A percentile compares a stretch with the other conserved stretches of the same genome.
Evolutionary conservation across 1,139 yeast genomes (phyloP).

Genomic region (Candida neerlandica): DNA sequence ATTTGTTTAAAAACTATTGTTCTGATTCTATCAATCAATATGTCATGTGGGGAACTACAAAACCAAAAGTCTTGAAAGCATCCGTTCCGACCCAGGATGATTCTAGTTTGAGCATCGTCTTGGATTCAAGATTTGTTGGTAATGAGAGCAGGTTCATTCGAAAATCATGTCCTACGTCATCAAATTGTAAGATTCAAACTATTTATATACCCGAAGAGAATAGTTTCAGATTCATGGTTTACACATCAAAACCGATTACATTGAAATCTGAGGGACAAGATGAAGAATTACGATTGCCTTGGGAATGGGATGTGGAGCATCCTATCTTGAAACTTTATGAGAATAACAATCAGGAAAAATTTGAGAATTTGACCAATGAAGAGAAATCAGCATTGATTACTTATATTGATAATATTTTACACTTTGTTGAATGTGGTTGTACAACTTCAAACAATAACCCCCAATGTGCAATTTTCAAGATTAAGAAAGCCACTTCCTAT

Average conservation of each 20-base stretch:
- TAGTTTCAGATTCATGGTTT: slow-evolving; percentile 57
- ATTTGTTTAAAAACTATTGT: slow-evolving; percentile 62
- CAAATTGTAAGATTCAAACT: slow-evolving; percentile 70
- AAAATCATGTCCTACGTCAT: slow-evolving; percentile 62
- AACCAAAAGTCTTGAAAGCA: slow-evolving; percentile 65
- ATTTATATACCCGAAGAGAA: slow-evolving; percentile 49
- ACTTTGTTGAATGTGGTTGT: slow-evolving; percentile 69
- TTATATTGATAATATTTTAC: slow-evolving; percentile 60
- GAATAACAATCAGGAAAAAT: slow-evolving; percentile 32
- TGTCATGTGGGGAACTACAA: slow-evolving; percentile 78
- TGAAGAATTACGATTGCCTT: slow-evolving; percentile 74
- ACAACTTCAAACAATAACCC: slow-evolving; percentile 44
- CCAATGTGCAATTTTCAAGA: slow-evolving; percentile 59
- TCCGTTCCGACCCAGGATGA: slow-evolving; percentile 36
- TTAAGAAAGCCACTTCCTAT: slow-evolving; percentile 62
- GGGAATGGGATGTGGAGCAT: slow-evolving; percentile 88
- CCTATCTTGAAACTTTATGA: slow-evolving; percentile 63
- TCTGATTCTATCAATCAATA: slow-evolving; percentile 75
- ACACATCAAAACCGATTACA: slow-evolving; percentile 56
- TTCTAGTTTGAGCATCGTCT: slow-evolving; percentile 50
- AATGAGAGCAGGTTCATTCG: slow-evolving; percentile 76
- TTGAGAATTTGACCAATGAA: slow-evolving; percentile 51
- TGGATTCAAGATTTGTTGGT: slow-evolving; percentile 82
- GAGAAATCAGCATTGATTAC: slow-evolving; percentile 59
- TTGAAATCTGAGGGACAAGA: slow-evolving; percentile 29